Evolutionary conservation across 495 filamentous ascomycete genomes (phyloP).

Genomic region (Pyrenula massariospora): DNA sequence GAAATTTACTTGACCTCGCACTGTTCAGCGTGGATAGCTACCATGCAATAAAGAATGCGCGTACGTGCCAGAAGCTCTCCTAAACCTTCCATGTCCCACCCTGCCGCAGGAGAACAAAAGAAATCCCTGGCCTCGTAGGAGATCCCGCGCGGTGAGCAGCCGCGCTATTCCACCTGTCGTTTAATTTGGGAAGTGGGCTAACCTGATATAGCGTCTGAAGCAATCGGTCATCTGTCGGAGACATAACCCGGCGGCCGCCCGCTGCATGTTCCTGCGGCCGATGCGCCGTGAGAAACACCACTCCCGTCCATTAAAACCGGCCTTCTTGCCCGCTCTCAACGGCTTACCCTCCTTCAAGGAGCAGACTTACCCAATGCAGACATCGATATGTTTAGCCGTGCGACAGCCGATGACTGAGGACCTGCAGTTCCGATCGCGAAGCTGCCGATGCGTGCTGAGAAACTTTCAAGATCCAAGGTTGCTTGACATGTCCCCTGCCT

Average conservation of each 20-base stretch:
- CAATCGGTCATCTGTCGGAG: neutral
- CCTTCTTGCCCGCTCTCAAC: no score
- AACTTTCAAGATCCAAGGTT: no score
- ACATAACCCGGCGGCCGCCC: neutral
- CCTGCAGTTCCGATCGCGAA: no score
- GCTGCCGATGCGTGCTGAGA: no score
- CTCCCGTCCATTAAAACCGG: neutral
- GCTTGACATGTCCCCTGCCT: no score
- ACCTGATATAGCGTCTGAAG: neutral
- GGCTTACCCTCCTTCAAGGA: no score
- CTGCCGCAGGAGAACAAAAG: neutral
- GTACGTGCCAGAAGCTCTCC: neutral
- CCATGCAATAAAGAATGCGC: no score
- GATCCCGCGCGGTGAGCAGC: neutral
- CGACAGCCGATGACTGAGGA: no score
- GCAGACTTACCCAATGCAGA: no score
- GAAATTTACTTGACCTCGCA: no score
- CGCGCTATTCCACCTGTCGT: neutral
- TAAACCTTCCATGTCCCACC: neutral
- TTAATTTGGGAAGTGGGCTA: neutral
- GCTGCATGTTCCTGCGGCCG: neutral
- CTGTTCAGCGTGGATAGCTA: no score
- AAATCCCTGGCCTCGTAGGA: neutral
- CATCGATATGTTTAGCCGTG: no score
- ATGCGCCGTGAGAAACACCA: neutral